A percentile compares a stretch with the other conserved stretches of the same genome.
Conservation (phyloP, 2,329 filamentous ascomycete genomes). For the Xylaria sp. region DNA sequence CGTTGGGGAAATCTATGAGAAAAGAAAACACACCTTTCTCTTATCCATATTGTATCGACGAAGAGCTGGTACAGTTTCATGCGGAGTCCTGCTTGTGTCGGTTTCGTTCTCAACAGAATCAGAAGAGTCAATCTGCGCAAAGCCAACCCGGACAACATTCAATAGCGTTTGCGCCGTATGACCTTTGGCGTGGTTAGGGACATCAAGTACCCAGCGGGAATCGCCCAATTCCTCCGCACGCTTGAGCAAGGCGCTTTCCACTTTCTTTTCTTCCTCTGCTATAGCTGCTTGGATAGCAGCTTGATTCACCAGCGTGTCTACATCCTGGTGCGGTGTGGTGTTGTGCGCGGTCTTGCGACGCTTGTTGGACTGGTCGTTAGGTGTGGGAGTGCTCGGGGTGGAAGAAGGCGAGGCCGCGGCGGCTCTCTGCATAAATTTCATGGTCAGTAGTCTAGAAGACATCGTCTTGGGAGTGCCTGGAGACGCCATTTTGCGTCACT, state of each 20-base stretch:
- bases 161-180: conserved; percentile 54
- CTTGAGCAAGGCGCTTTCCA: conserved; percentile 69
- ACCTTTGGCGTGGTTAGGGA: conserved; percentile 53
- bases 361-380: conserved; percentile 67
- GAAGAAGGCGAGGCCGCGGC: conserved; percentile 69
- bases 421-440: conserved; percentile 98
- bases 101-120: conserved; percentile 42
- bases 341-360: conserved; percentile 65
- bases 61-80: conserved; percentile 40
- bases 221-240: conserved; percentile 73
- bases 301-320: conserved; percentile 64
- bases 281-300: conserved; percentile 71
- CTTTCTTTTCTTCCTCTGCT: conserved; percentile 74
- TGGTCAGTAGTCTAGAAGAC: conserved; percentile 88
- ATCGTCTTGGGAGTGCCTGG: conserved; percentile 74
- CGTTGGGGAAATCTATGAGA: neutral
- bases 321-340: conserved; percentile 50
- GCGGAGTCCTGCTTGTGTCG: conserved; percentile 37
- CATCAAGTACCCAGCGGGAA: conserved; percentile 79
- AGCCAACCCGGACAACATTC: conserved; percentile 71
- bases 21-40: conserved; percentile 43
- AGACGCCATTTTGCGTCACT: conserved; percentile 55
- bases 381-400: conserved; percentile 57
- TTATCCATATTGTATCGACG: conserved; percentile 51
- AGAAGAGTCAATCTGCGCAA: conserved; percentile 55